Evolutionary conservation across 1,284 basidiomycete genomes (phyloP).

Genomic region (Cutaneotrichosporon curvatum): DNA sequence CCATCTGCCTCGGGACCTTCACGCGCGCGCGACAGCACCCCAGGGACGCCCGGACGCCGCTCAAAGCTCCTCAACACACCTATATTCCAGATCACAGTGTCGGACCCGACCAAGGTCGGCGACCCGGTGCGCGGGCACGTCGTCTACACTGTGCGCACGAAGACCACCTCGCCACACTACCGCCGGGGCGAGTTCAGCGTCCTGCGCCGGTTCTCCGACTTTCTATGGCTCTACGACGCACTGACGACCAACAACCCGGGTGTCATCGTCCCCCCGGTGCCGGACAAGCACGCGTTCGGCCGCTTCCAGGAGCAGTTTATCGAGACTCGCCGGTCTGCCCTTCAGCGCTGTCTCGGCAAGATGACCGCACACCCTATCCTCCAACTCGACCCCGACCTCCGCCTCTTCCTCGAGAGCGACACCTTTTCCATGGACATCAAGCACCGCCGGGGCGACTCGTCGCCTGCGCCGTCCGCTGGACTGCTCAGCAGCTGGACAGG

Average conservation of each 20-base stretch:
- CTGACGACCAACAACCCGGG: conserved; percentile 89
- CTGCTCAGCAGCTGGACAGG: conserved; percentile 72
- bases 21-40: conserved; percentile 5
- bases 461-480: conserved; percentile 42
- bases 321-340: conserved; percentile 66
- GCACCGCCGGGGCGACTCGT: conserved; percentile 19
- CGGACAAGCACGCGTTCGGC: conserved; percentile 86
- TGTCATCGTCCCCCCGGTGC: conserved; percentile 91
- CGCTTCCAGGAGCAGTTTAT: conserved; percentile 85
- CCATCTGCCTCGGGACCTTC: not conserved
- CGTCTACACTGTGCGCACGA: conserved; percentile 88
- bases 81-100: conserved; percentile 67
- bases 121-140: conserved; percentile 86
- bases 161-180: conserved; percentile 76
- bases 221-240: conserved; percentile 91
- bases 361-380: conserved; percentile 81
- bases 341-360: conserved; percentile 85
- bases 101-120: conserved; percentile 88
- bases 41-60: conserved; percentile 11
- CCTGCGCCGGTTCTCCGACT: conserved; percentile 90
- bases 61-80: conserved; percentile 26
- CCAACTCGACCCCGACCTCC: conserved; percentile 72
- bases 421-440: conserved; percentile 71
- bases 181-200: conserved; percentile 79
- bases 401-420: conserved; percentile 80